phyloP scores from a whole-genome alignment of 805 yeast species.

The Priceomyces fermenticarens region DNA sequence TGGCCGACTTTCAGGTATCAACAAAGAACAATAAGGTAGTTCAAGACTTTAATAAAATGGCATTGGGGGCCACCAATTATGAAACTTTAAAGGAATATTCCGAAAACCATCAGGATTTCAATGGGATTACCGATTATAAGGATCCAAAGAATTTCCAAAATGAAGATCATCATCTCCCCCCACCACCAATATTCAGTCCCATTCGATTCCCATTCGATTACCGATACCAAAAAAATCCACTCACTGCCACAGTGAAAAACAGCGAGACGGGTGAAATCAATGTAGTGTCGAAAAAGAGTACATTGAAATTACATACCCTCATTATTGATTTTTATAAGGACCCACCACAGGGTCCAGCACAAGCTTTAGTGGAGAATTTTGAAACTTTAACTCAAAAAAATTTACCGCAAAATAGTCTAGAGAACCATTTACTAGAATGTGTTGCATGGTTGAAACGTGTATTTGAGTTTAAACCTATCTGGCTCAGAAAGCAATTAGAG shows the following conservation, averaged over 20 bases:
- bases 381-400: constrained; percentile 29
- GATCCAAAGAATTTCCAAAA: constrained; percentile 22
- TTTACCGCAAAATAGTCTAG: constrained; percentile 33
- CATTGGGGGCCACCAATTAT: constrained; percentile 22
- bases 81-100: constrained; percentile 24
- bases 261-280: constrained; percentile 59
- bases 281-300: constrained; percentile 43
- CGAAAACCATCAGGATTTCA: constrained; percentile 19
- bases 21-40: constrained; percentile 49
- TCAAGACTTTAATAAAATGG: constrained; percentile 24
- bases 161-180: constrained; percentile 61
- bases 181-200: constrained; percentile 82
- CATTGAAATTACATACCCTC: constrained; percentile 51
- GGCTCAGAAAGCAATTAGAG: constrained; percentile 75
- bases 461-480: constrained; percentile 73
- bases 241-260: constrained; percentile 44
- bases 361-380: constrained; percentile 38
- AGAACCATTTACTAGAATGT: constrained; percentile 37
- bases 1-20: constrained; percentile 82
- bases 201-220: constrained; percentile 75
- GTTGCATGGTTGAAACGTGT: constrained; percentile 42
- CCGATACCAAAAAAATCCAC: constrained; percentile 71
- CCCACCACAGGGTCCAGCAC: constrained; percentile 49
- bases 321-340: constrained; percentile 47
- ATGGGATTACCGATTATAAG: constrained; percentile 25